Percentiles rank a stretch among this genome's conserved stretches.
Evolutionary conservation across 225 moss, liverwort and hornwort species (phyloP).

Genomic region (Sphagnum tenellum): DNA sequence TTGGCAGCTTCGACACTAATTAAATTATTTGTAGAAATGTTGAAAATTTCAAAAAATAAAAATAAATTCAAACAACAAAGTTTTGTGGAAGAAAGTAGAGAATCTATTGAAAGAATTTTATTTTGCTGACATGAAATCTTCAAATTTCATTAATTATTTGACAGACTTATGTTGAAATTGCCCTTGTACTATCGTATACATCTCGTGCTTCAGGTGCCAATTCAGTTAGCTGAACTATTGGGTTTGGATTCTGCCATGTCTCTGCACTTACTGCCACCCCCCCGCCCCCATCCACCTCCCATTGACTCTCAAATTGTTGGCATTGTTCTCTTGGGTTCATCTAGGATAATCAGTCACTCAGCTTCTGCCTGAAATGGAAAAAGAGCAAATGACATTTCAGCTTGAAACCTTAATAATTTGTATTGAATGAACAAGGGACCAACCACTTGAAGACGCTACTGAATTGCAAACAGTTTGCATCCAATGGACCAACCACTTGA

Average conservation of each 20-base stretch:
- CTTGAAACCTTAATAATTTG: neutral
- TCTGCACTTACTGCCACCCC: slow-evolving; percentile 59
- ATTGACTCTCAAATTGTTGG: slow-evolving; percentile 52
- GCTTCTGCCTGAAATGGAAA: slow-evolving; percentile 28
- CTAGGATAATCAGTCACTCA: slow-evolving; percentile 32
- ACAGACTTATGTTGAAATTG: slow-evolving; percentile 64
- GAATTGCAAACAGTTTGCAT: too few species aligned
- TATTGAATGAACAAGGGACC: neutral
- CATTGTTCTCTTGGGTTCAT: slow-evolving; percentile 28
- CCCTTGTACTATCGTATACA: slow-evolving; percentile 63
- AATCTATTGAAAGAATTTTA: too few species aligned
- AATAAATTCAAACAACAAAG: too few species aligned
- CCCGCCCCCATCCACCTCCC: slow-evolving; percentile 10
- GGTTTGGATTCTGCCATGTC: slow-evolving; percentile 63
- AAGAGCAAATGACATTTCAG: neutral
- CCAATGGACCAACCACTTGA: too few species aligned
- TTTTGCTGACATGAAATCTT: slow-evolving; percentile 31
- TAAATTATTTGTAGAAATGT: too few species aligned
- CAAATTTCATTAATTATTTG: slow-evolving; percentile 4
- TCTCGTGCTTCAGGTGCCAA: slow-evolving; percentile 81
- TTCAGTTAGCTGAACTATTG: slow-evolving; percentile 60
- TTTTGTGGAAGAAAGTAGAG: too few species aligned
- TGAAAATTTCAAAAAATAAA: too few species aligned
- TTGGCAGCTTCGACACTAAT: too few species aligned
- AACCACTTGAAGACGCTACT: too few species aligned